A percentile compares a stretch with the other conserved stretches of the same genome.
Evolutionary conservation across 352 stramenopile genomes (phyloP).

Genomic region (Pythium periplocum): DNA sequence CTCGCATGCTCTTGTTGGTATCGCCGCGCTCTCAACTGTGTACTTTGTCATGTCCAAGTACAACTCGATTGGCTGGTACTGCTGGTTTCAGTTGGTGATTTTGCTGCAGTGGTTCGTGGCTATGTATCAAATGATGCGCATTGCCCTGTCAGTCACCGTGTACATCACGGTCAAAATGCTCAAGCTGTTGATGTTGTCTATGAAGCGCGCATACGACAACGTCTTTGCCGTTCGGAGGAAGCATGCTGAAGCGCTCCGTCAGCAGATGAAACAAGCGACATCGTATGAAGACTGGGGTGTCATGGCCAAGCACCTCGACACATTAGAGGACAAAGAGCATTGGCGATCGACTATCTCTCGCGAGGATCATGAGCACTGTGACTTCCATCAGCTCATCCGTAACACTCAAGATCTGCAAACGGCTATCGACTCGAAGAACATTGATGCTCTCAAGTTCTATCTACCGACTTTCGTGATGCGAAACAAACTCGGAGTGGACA

Average conservation of each 20-base stretch:
- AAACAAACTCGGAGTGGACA: constrained; percentile 56
- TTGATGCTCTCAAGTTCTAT: constrained; percentile 53
- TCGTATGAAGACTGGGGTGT: constrained; percentile 53
- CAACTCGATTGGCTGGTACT: constrained; percentile 60
- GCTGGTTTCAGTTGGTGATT: constrained; percentile 46
- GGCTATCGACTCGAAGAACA: constrained; percentile 25
- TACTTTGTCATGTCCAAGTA: constrained; percentile 42
- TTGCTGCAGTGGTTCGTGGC: constrained; percentile 59
- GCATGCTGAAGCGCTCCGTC: constrained; percentile 48
- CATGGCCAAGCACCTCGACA: constrained; percentile 58
- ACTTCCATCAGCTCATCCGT: constrained; percentile 45
- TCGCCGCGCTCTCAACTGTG: constrained; percentile 8
- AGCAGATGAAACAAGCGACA: constrained; percentile 54
- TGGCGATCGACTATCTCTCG: constrained; percentile 43
- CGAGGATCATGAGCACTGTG: constrained; percentile 51
- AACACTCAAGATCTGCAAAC: constrained; percentile 34
- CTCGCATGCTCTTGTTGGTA: constrained; percentile 23
- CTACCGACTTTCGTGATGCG: constrained; percentile 54
- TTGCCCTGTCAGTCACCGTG: constrained; percentile 42
- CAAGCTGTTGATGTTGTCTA: constrained; percentile 17
- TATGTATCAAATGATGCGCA: constrained; percentile 59
- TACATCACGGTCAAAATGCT: constrained; percentile 46
- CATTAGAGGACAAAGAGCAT: constrained; percentile 51
- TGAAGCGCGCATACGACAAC: constrained; percentile 9
- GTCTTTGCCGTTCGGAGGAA: constrained; percentile 36